Evolutionary conservation across 2,329 filamentous ascomycete species (phyloP).

Genomic region (Diplodia scrobiculata): DNA sequence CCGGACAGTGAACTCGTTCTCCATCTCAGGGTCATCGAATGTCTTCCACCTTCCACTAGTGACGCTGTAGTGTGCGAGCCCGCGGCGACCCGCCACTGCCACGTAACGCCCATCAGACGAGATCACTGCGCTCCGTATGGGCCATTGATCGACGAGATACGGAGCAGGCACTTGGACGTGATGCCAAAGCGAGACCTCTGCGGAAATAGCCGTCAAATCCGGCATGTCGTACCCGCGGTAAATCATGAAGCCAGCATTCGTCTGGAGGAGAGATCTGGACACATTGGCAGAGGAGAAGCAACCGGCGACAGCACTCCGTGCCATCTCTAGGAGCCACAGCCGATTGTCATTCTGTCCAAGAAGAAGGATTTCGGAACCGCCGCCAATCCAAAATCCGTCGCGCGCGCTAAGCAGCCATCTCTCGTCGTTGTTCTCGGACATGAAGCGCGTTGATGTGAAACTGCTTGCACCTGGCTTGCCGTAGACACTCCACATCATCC

Average conservation of each 20-base stretch:
- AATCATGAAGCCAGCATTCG: constrained; percentile 82
- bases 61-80: constrained; percentile 92
- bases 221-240: constrained; percentile 92
- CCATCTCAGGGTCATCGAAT: constrained; percentile 76
- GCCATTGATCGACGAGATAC: constrained; percentile 92
- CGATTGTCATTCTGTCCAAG: constrained; percentile 70
- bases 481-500: constrained; percentile 97
- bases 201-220: constrained; percentile 86
- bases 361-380: constrained; percentile 82
- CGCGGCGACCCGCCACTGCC: constrained; percentile 89
- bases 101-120: constrained; percentile 92
- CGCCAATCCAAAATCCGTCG: constrained; percentile 82
- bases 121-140: constrained; percentile 81
- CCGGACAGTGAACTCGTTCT: constrained; percentile 88
- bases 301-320: constrained; percentile 86
- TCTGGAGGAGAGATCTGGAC: constrained; percentile 84
- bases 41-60: constrained; percentile 95
- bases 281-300: constrained; percentile 92
- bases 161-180: constrained; percentile 79
- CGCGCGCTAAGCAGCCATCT: constrained; percentile 79
- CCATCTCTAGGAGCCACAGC: constrained; percentile 87
- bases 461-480: constrained; percentile 85
- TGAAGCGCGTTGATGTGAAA: constrained; percentile 68
- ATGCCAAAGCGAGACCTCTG: constrained; percentile 93
- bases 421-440: constrained; percentile 71